A percentile compares a stretch with the other conserved stretches of the same genome.
Evolutionary conservation across 352 stramenopile genomes (phyloP).

Genomic region (Phytophthora sansomeana): DNA sequence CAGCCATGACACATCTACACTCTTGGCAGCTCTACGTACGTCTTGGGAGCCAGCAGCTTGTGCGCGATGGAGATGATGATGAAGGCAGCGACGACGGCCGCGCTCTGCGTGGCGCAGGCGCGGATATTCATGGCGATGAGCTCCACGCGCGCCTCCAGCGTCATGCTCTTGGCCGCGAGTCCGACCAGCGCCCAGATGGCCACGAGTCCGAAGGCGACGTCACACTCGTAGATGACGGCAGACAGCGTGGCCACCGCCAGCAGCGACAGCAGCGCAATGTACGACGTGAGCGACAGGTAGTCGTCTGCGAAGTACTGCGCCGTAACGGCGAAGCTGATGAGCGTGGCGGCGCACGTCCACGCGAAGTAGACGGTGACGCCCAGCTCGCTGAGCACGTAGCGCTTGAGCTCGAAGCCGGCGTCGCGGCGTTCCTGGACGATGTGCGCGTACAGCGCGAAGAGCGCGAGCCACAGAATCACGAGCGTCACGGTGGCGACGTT

Average conservation of each 20-base stretch:
- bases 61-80: constrained; percentile 57
- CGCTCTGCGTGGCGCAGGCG: constrained; percentile 63
- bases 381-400: constrained; percentile 68
- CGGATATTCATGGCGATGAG: constrained; percentile 70
- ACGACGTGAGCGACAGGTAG: constrained; percentile 63
- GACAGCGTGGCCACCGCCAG: constrained; percentile 65
- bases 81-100: constrained; percentile 65
- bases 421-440: constrained; percentile 55
- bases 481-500: constrained; percentile 64
- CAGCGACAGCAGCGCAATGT: constrained; percentile 64
- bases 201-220: constrained; percentile 69
- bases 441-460: constrained; percentile 65
- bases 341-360: constrained; percentile 72
- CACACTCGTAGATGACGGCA: constrained; percentile 60
- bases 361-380: constrained; percentile 76
- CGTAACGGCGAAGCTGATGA: constrained; percentile 76
- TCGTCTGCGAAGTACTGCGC: constrained; percentile 54
- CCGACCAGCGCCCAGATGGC: constrained; percentile 71
- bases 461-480: constrained; percentile 65
- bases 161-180: constrained; percentile 60
- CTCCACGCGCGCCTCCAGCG: constrained; percentile 49
- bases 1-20: not conserved
- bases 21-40: constrained; percentile 31
- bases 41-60: constrained; percentile 43
- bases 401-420: constrained; percentile 51